Percentiles rank a stretch among this genome's conserved stretches.
These are phyloP conservation scores for Penicillium sp. DNA, from an alignment of 2,329 filamentous ascomycete species.

Conservation along the genomic window DNA sequence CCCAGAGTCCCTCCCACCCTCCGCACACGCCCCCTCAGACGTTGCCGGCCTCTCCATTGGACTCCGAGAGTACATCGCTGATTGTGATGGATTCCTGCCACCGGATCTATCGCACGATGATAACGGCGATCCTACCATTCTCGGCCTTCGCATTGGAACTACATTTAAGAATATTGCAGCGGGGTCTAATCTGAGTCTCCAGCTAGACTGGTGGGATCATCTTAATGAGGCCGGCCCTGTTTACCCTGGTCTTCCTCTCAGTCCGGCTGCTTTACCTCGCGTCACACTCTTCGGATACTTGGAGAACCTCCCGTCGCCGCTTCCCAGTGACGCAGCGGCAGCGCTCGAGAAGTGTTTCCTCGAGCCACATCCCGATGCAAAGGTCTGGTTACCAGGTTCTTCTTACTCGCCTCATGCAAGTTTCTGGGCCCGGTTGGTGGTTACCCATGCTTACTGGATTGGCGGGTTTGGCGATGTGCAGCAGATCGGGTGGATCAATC, in stretches of 20 bases:
- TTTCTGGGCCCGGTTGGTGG: conserved; percentile 79
- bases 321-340: conserved; percentile 41
- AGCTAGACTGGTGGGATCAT: conserved; percentile 76
- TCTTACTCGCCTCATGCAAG: conserved; percentile 66
- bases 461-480: conserved; percentile 92
- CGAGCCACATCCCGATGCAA: conserved; percentile 72
- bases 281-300: conserved; percentile 81
- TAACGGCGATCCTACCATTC: conserved; percentile 78
- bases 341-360: conserved; percentile 70
- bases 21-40: conserved; percentile 48
- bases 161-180: conserved; percentile 80
- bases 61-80: conserved; percentile 86
- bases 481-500: conserved; percentile 92
- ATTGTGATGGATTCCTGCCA: conserved; percentile 63
- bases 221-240: conserved; percentile 53
- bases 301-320: conserved; percentile 61
- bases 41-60: conserved; percentile 75
- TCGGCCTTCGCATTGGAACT: conserved; percentile 82
- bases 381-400: conserved; percentile 83
- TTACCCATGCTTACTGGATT: conserved; percentile 87
- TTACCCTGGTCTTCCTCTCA: conserved; percentile 46
- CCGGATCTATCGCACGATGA: conserved; percentile 28
- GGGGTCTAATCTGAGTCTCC: conserved; percentile 81
- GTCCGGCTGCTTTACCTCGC: conserved; percentile 74
- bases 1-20: conserved; percentile 51